These are phyloP conservation scores for Scedosporium dehoogii DNA, from an alignment of 2,329 filamentous ascomycete genomes.

Conservation along the genomic window DNA sequence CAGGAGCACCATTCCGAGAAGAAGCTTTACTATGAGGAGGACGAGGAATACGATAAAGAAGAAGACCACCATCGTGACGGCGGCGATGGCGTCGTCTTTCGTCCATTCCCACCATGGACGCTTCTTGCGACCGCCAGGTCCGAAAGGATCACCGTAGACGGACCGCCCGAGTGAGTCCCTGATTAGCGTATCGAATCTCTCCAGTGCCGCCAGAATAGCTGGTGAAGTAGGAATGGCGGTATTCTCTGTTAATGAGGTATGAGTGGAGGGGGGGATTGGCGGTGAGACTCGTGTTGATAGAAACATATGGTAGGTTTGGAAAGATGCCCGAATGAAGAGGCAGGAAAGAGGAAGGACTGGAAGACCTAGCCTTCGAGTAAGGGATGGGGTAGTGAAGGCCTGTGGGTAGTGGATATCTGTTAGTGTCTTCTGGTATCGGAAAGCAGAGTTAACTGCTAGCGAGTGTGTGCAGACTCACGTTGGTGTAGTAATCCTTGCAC, in stretches of 20 bases:
- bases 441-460: neutral
- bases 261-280: constrained; percentile 54
- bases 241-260: constrained; percentile 56
- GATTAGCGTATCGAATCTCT: constrained; percentile 66
- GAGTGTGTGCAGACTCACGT: constrained; percentile 40
- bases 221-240: constrained; percentile 56
- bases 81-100: constrained; percentile 64
- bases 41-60: constrained; percentile 79
- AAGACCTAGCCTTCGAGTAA: constrained; percentile 81
- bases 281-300: constrained; percentile 76
- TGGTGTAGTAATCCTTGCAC: constrained; percentile 96
- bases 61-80: constrained; percentile 73
- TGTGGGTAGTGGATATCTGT: constrained; percentile 19
- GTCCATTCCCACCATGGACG: constrained; percentile 46
- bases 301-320: constrained; percentile 98
- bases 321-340: constrained; percentile 85
- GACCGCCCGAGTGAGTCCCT: constrained; percentile 67
- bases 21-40: constrained; percentile 71
- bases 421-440: constrained; percentile 4
- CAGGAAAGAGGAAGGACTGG: constrained; percentile 89
- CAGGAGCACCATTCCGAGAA: constrained; percentile 81
- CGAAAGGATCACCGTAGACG: constrained; percentile 45
- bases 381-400: constrained; percentile 83
- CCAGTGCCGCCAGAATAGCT: constrained; percentile 65
- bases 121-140: constrained; percentile 15